Percentiles rank a stretch among this genome's conserved stretches.
phyloP scores from a whole-genome alignment of 1,284 basidiomycete genomes.

The Leucoagaricus sp. region DNA sequence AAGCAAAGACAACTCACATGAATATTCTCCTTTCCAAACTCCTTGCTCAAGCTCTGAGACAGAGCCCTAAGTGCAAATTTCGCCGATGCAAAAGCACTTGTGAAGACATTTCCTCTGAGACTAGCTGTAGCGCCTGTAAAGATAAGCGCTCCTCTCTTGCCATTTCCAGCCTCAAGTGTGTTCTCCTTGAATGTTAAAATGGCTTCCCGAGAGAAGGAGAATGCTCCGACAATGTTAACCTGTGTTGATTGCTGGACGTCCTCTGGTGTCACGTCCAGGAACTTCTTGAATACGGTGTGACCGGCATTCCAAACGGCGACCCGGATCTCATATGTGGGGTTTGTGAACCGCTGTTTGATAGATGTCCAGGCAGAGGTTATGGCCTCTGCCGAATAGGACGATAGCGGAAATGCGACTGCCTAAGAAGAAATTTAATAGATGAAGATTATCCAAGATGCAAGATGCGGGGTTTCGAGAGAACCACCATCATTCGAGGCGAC shows the following conservation, averaged over 20 bases:
- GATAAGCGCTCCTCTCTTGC: slow-evolving; percentile 67
- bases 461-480: not conserved
- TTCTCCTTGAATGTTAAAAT: slow-evolving; percentile 67
- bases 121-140: slow-evolving; percentile 80
- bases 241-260: slow-evolving; percentile 53
- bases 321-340: slow-evolving; percentile 51
- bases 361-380: slow-evolving; percentile 54
- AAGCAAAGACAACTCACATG: slow-evolving; percentile 41
- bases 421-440: slow-evolving; percentile 26
- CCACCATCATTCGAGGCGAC: not conserved
- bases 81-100: slow-evolving; percentile 67
- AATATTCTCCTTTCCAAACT: slow-evolving; percentile 79
- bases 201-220: slow-evolving; percentile 67
- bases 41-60: slow-evolving; percentile 76
- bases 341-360: slow-evolving; percentile 54
- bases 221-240: slow-evolving; percentile 60
- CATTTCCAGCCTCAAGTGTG: slow-evolving; percentile 39
- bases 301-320: slow-evolving; percentile 70
- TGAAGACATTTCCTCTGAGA: slow-evolving; percentile 62
- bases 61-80: slow-evolving; percentile 70
- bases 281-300: slow-evolving; percentile 61
- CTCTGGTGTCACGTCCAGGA: slow-evolving; percentile 66
- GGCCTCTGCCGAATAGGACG: slow-evolving; percentile 53
- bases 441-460: not conserved
- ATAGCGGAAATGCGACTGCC: slow-evolving; percentile 63